Evolutionary conservation across 2,329 filamentous ascomycete species (phyloP), one percentile per base, ranked within the genome.

Genomic region (Aspergillus pseudoglaucus): DNA sequence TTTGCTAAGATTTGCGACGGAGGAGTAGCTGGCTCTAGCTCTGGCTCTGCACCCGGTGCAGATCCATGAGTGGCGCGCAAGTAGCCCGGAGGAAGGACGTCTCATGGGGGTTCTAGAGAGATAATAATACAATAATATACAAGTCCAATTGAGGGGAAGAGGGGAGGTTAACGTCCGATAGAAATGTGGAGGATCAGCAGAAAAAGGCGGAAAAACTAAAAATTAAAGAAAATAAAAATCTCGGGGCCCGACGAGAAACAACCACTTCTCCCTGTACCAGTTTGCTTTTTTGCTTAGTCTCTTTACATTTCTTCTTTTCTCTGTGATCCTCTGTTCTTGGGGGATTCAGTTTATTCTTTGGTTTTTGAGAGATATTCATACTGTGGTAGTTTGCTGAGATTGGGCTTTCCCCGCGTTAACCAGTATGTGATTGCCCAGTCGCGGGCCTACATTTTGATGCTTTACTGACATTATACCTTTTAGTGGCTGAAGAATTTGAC

Each of bases 401-500:
- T 23, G 18, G 38, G 14, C 33, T n/a, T 35, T 35, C 18, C 17
- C 37, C 17, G 37, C 17, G 37, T 12, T 20, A 12, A 39, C 37
- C 37, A 39, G 37, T 39, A 39, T 39, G 37, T 39, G 6, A 12
- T 15, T 12, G 17, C 18, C 37, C 37, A 18, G 12, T 39, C 37
- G 37, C 37, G 17, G 18, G 37, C 10, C 18, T 17, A 10, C 4
- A 1, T 37, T 10, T 37, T 37, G 3, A 17, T 17, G 33, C 9
- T 37, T 3, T 50, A 49, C 56, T 64, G 51, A 65, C 51, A n/a
- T 42, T 32, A 32, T 46, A 18, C 38, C 5, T 10, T 46, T 15
- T 47, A 70, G 67, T 71, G 69, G 58, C 61, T 48, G 42, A 52
- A 42, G 70, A 74, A 54, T 64, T 79, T 49, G 80, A 84, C 68